phyloP scores from a whole-genome alignment of 371 early-diverging fungal genomes.

The Zancudomyces culisetae region DNA sequence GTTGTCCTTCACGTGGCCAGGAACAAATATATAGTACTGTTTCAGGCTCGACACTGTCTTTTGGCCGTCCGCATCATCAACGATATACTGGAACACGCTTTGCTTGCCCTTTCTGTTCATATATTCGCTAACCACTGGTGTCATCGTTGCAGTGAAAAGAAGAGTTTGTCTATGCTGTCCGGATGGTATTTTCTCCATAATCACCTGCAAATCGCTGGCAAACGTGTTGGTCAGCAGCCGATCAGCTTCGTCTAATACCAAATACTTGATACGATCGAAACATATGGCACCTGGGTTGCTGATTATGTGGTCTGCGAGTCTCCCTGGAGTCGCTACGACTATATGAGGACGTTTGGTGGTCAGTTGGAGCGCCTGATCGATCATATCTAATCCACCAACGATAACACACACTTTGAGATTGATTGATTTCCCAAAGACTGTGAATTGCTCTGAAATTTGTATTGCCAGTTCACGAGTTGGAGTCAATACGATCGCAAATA shows the following conservation, averaged over 20 bases:
- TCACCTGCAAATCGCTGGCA: slow-evolving; percentile 57
- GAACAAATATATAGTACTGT: slow-evolving; percentile 84
- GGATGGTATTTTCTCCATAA: slow-evolving; percentile 60
- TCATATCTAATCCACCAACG: slow-evolving; percentile 96
- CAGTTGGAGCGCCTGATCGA: slow-evolving; percentile 74
- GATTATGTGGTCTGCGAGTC: slow-evolving; percentile 82
- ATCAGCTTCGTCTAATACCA: slow-evolving; percentile 98
- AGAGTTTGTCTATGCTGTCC: slow-evolving; percentile 73
- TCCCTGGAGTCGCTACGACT: slow-evolving; percentile 94
- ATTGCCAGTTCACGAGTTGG: slow-evolving; percentile 94
- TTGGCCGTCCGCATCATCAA: slow-evolving; percentile 48
- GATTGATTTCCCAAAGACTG: slow-evolving; percentile 75
- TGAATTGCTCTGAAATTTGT: slow-evolving; percentile 93
- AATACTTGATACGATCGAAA: slow-evolving; percentile 33
- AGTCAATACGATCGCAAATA: slow-evolving; percentile 86
- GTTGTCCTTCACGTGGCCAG: slow-evolving; percentile 77
- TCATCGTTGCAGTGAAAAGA: slow-evolving; percentile 94
- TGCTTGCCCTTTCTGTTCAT: slow-evolving; percentile 8
- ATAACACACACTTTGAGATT: slow-evolving; percentile 68
- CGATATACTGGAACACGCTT: slow-evolving; percentile 47
- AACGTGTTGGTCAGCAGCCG: slow-evolving; percentile 56
- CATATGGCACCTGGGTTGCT: slow-evolving; percentile 46
- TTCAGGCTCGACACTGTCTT: slow-evolving; percentile 71
- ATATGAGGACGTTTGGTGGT: slow-evolving; percentile 69
- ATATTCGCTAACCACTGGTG: slow-evolving; percentile 50